Evolutionary conservation across 148 eudicot genomes (phyloP).

Genomic region (Pouteria glomerata): DNA sequence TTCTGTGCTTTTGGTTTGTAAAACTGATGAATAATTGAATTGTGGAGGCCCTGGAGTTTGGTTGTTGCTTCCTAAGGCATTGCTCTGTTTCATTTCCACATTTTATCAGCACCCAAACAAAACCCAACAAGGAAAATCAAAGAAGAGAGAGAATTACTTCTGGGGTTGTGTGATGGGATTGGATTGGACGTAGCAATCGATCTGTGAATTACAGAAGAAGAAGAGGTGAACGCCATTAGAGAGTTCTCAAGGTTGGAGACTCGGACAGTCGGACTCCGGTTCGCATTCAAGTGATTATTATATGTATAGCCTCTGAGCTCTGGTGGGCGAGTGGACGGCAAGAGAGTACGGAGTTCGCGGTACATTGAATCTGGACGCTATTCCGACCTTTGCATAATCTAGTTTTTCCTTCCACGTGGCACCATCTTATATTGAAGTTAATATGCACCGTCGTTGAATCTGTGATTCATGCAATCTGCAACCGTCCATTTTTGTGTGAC

Average conservation of each 20-base stretch:
- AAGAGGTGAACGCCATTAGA: conserved; percentile 3
- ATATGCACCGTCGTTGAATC: too few relatives aligned
- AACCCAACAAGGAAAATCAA: background rate
- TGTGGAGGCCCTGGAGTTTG: too few relatives aligned
- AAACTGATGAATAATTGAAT: too few relatives aligned
- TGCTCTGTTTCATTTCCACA: background rate
- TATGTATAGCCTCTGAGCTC: too few relatives aligned
- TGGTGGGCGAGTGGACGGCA: background rate
- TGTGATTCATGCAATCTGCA: too few relatives aligned
- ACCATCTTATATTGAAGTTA: too few relatives aligned
- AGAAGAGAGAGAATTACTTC: background rate
- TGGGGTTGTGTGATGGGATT: background rate
- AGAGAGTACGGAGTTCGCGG: background rate
- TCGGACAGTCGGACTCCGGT: background rate
- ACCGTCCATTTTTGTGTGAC: too few relatives aligned
- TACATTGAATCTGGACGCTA: conserved; percentile 16
- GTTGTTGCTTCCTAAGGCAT: background rate
- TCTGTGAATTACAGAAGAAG: background rate
- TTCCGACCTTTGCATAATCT: background rate
- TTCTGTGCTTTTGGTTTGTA: background rate
- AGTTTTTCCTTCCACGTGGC: background rate
- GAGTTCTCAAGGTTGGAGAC: background rate
- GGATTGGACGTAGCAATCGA: conserved; percentile 4
- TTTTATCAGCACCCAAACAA: background rate
- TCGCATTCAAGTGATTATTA: background rate